Conservation (phyloP, 352 stramenopile genomes). For the Globisporangium cylindrosporum region DNA sequence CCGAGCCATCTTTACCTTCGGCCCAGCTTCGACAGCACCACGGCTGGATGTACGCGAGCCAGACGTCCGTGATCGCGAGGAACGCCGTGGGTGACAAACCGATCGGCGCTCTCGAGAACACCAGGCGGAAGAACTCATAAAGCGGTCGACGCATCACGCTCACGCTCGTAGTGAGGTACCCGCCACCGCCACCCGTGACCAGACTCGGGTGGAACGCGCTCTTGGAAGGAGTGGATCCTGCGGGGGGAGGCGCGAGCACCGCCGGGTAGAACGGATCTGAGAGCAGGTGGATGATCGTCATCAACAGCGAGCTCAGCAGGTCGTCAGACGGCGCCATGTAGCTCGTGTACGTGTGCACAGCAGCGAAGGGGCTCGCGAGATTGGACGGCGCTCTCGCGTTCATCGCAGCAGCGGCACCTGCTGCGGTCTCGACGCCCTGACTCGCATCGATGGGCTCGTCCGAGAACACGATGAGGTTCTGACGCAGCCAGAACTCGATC, state of each 20-base stretch:
- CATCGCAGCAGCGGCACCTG: slow-evolving; percentile 3
- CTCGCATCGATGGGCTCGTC: slow-evolving; percentile 36
- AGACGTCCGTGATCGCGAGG: slow-evolving; percentile 79
- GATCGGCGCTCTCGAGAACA: slow-evolving; percentile 81
- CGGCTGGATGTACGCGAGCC: slow-evolving; percentile 84
- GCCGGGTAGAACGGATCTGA: slow-evolving; percentile 79
- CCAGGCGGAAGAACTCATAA: slow-evolving; percentile 81
- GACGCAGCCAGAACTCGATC: slow-evolving; percentile 87
- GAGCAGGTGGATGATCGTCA: slow-evolving; percentile 82
- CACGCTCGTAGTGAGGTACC: slow-evolving; percentile 72
- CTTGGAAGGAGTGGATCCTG: slow-evolving; percentile 12
- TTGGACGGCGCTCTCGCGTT: slow-evolving; percentile 22
- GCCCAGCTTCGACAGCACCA: slow-evolving; percentile 78
- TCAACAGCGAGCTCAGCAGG: slow-evolving; percentile 69
- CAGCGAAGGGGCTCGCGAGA: slow-evolving; percentile 62
- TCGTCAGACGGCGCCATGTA: slow-evolving; percentile 87
- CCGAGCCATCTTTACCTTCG: slow-evolving; percentile 18
- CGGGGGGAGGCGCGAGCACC: slow-evolving; percentile 30
- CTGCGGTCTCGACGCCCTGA: slow-evolving; percentile 12
- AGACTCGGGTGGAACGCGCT: slow-evolving; percentile 23
- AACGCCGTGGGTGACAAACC: slow-evolving; percentile 78
- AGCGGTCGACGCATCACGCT: slow-evolving; percentile 69
- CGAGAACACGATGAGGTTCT: slow-evolving; percentile 85
- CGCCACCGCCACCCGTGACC: slow-evolving; percentile 38
- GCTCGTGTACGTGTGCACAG: slow-evolving; percentile 75